These are phyloP conservation scores for Citrus cavaleriei DNA, from an alignment of 345 rosid genomes.

Conservation along the genomic window DNA sequence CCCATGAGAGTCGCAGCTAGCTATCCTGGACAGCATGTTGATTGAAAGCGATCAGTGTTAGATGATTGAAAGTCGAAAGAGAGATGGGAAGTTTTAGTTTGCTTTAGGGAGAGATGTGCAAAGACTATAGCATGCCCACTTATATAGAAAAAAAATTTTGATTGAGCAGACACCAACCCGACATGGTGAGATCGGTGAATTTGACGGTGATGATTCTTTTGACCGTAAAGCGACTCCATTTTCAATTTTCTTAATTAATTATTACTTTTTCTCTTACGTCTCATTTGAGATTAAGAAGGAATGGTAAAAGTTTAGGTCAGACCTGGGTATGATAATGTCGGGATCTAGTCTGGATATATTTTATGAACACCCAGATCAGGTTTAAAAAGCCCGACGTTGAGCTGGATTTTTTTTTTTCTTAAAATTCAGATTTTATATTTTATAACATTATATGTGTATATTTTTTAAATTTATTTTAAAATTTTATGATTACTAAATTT, in stretches of 20 bases:
- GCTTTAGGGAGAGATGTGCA: neutral
- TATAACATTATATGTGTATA: too few species aligned
- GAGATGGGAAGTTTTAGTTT: neutral
- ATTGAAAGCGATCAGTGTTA: neutral
- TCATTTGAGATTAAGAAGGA: too few species aligned
- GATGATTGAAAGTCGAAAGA: neutral
- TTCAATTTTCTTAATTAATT: neutral
- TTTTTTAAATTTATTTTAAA: too few species aligned
- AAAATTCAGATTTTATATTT: too few species aligned
- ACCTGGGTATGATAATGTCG: too few species aligned
- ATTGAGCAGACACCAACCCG: slow-evolving; percentile 7
- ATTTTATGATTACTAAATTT: too few species aligned
- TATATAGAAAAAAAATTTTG: neutral
- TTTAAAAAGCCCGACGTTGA: too few species aligned
- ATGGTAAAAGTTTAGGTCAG: too few species aligned
- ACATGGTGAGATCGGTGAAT: slow-evolving; percentile 20
- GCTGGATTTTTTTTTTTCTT: too few species aligned
- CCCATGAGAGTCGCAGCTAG: slow-evolving; percentile 57
- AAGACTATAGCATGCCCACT: neutral
- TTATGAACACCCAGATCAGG: too few species aligned
- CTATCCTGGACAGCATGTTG: slow-evolving; percentile 67
- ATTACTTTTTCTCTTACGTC: neutral
- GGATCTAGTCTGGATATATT: too few species aligned
- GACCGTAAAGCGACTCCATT: slow-evolving; percentile 10
- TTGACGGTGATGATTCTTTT: slow-evolving; percentile 40